phyloP scores from a whole-genome alignment of 345 rosid genomes.

The Diplotaxis tenuifolia region DNA sequence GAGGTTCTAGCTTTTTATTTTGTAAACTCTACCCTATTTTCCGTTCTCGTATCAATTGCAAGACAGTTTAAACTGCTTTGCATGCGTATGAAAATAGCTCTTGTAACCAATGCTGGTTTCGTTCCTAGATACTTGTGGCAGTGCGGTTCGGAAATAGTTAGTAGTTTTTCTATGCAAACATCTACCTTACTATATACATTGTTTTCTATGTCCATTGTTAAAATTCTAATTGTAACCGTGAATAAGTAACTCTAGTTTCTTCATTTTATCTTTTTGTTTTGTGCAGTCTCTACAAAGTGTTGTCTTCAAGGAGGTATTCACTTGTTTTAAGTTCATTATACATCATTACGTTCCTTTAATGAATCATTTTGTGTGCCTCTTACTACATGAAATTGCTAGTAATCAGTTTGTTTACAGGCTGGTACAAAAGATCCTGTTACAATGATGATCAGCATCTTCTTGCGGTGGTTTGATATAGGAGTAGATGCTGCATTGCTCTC shows the following conservation, averaged over 20 bases:
- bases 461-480: slow-evolving; percentile 92
- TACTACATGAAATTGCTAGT: background rate
- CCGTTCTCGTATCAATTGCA: background rate
- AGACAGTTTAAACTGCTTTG: background rate
- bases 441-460: slow-evolving; percentile 78
- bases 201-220: background rate
- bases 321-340: background rate
- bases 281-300: slow-evolving; percentile 96
- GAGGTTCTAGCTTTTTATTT: background rate
- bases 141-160: background rate
- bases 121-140: background rate
- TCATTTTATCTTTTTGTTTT: slow-evolving; percentile 15
- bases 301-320: slow-evolving; percentile 86
- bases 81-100: background rate
- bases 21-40: background rate
- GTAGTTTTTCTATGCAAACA: background rate
- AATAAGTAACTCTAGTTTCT: background rate
- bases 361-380: background rate
- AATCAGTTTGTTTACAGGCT: slow-evolving; percentile 58
- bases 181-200: slow-evolving; percentile 9
- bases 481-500: slow-evolving; percentile 80
- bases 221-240: background rate
- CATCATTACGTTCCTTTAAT: background rate
- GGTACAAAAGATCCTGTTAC: slow-evolving; percentile 97
- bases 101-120: background rate